A percentile compares a stretch with the other conserved stretches of the same genome.
phyloP scores from a whole-genome alignment of 345 rosid genomes.

The Sisymbrium irio region DNA sequence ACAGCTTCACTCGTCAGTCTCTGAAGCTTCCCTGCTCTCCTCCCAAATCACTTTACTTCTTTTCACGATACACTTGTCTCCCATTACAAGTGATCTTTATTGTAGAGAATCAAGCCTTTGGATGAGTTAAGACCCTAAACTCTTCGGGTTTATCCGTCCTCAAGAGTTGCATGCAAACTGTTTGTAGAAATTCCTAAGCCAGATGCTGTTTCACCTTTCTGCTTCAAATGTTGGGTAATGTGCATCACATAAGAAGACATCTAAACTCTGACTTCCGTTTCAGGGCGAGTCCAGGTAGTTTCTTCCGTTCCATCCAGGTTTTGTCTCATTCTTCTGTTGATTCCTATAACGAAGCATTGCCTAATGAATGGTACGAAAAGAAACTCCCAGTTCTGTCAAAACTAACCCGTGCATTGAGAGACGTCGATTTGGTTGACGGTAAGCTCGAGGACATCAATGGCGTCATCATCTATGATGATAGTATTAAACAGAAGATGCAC shows the following conservation, averaged over 20 bases:
- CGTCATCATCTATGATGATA: constrained; percentile 47
- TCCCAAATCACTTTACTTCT: not conserved
- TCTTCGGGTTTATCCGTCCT: not conserved
- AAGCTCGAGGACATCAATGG: constrained; percentile 45
- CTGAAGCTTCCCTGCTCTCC: not conserved
- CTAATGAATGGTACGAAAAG: constrained; percentile 50
- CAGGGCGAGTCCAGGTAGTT: constrained; percentile 11
- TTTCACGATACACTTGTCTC: not conserved
- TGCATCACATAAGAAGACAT: constrained; percentile 13
- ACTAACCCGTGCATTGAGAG: constrained; percentile 41
- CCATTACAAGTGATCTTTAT: not conserved
- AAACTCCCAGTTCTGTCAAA: constrained; percentile 45
- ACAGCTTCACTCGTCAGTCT: not conserved
- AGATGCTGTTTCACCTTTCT: not conserved
- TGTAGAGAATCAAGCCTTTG: not conserved
- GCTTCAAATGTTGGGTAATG: constrained; percentile 11
- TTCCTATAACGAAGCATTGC: constrained; percentile 32
- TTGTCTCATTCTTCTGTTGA: constrained; percentile 40
- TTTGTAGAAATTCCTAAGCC: constrained; percentile 28
- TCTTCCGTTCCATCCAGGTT: constrained; percentile 24
- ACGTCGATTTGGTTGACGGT: constrained; percentile 58
- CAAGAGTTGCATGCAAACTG: constrained; percentile 12
- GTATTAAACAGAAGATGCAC: constrained; percentile 39
- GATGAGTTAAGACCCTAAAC: not conserved
- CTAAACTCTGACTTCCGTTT: constrained; percentile 8